phyloP scores from a whole-genome alignment of 331 rosid genomes.

The Rhamnella rubrinervis region DNA sequence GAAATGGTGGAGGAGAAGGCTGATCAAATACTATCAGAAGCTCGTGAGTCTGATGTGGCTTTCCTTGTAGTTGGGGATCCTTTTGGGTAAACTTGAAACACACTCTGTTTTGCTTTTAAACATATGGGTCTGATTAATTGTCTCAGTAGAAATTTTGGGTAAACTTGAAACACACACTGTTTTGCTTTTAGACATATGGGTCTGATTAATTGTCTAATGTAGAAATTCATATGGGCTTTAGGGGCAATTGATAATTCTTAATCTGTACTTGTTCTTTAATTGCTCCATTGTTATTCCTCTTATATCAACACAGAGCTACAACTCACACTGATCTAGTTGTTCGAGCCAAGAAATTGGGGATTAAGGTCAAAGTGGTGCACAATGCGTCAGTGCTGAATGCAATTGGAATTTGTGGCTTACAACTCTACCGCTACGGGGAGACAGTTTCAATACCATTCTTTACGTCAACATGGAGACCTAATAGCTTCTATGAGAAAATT shows the following conservation, averaged over 20 bases:
- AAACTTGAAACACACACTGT: neutral
- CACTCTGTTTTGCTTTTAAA: neutral
- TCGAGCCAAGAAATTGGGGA: constrained; percentile 75
- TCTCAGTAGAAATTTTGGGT: constrained; percentile 74
- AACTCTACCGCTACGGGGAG: constrained; percentile 86
- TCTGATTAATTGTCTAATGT: neutral
- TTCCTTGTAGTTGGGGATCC: constrained; percentile 93
- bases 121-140: neutral
- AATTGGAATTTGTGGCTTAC: constrained; percentile 81
- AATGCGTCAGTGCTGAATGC: constrained; percentile 95
- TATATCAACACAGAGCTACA: constrained; percentile 57
- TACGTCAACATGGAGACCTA: constrained; percentile 84
- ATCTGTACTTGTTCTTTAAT: neutral
- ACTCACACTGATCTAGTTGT: constrained; percentile 90
- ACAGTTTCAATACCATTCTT: constrained; percentile 82
- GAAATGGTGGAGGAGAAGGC: constrained; percentile 94
- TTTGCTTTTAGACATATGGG: neutral
- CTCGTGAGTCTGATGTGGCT: constrained; percentile 63
- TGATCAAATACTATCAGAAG: constrained; percentile 54
- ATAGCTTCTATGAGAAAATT: constrained; percentile 89
- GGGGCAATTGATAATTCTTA: neutral
- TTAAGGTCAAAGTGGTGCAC: constrained; percentile 68
- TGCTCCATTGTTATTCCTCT: neutral
- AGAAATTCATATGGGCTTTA: neutral
- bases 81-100: constrained; percentile 59